phyloP scores from a whole-genome alignment of 805 yeast species.

The Isabelozyma pseudorhagii region DNA sequence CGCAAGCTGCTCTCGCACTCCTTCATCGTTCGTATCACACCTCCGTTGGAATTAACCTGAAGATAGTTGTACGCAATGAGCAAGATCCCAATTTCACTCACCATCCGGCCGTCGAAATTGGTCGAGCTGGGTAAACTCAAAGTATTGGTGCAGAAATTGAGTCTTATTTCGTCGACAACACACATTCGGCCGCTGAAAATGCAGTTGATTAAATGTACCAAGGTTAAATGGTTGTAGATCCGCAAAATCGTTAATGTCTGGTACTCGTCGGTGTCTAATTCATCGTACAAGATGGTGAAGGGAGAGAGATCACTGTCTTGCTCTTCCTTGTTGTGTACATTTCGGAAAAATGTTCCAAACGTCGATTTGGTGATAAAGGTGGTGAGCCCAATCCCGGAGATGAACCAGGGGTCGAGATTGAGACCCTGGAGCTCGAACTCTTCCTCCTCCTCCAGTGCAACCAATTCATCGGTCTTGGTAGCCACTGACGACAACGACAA shows the following conservation, averaged over 20 bases:
- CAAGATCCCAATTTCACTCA: slow-evolving; percentile 67
- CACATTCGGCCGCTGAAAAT: slow-evolving; percentile 64
- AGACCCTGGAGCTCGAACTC: slow-evolving; percentile 28
- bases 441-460: slow-evolving; percentile 1
- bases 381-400: slow-evolving; percentile 64
- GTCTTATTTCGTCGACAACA: slow-evolving; percentile 55
- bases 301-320: slow-evolving; percentile 10
- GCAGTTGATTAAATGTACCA: slow-evolving; percentile 67
- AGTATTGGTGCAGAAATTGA: slow-evolving; percentile 57
- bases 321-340: not conserved
- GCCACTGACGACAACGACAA: slow-evolving; percentile 51
- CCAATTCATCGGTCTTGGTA: slow-evolving; percentile 9
- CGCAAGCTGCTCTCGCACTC: slow-evolving; percentile 24
- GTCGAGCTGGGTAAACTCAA: slow-evolving; percentile 59
- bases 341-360: slow-evolving; percentile 36
- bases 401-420: slow-evolving; percentile 65
- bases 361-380: slow-evolving; percentile 55
- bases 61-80: slow-evolving; percentile 56
- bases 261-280: slow-evolving; percentile 39
- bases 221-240: slow-evolving; percentile 67
- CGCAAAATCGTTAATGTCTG: slow-evolving; percentile 56
- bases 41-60: slow-evolving; percentile 31
- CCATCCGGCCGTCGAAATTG: slow-evolving; percentile 80
- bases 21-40: slow-evolving; percentile 5
- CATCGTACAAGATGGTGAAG: slow-evolving; percentile 29